These are phyloP conservation scores for Rhizopogon roseolus DNA, from an alignment of 768 basidiomycete species.

Conservation along the genomic window DNA sequence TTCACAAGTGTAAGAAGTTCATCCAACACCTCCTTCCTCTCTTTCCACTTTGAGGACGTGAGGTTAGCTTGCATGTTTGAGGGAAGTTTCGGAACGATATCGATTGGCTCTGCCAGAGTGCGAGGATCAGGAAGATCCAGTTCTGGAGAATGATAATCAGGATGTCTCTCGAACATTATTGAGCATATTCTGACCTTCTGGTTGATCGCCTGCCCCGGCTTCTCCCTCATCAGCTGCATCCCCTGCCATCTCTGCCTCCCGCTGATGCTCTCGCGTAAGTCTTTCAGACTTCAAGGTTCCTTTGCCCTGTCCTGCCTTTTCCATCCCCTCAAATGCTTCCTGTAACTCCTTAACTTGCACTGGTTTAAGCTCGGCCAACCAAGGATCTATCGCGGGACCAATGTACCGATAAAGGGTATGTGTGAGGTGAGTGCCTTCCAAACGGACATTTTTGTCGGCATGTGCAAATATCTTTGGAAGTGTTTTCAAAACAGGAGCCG, in stretches of 20 bases:
- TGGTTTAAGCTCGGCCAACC: slow-evolving; percentile 87
- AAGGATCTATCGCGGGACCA: slow-evolving; percentile 78
- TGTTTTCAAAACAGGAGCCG: slow-evolving; percentile 77
- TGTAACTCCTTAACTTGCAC: slow-evolving; percentile 96
- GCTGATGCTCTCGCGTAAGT: slow-evolving; percentile 68
- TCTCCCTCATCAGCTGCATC: slow-evolving; percentile 29
- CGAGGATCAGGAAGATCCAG: slow-evolving; percentile 66
- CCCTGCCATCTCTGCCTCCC: slow-evolving; percentile 57
- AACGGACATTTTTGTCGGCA: slow-evolving; percentile 90
- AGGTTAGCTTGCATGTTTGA: slow-evolving; percentile 67
- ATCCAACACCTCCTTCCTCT: slow-evolving; percentile 88
- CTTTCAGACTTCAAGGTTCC: slow-evolving; percentile 78
- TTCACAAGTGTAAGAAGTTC: slow-evolving; percentile 70
- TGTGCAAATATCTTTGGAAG: slow-evolving; percentile 94
- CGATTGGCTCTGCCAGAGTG: slow-evolving; percentile 73
- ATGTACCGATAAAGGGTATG: slow-evolving; percentile 83
- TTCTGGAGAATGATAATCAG: slow-evolving; percentile 30
- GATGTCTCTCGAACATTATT: neutral
- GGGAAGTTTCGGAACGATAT: slow-evolving; percentile 75
- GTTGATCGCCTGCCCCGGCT: slow-evolving; percentile 40
- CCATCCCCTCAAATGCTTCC: slow-evolving; percentile 81
- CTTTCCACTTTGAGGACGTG: slow-evolving; percentile 96
- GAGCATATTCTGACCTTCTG: slow-evolving; percentile 39
- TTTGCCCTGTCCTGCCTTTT: slow-evolving; percentile 80
- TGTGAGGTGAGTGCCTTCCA: slow-evolving; percentile 79